These are phyloP conservation scores for Scedosporium aurantiacum DNA, from an alignment of 2,329 filamentous ascomycete genomes.

Conservation along the genomic window DNA sequence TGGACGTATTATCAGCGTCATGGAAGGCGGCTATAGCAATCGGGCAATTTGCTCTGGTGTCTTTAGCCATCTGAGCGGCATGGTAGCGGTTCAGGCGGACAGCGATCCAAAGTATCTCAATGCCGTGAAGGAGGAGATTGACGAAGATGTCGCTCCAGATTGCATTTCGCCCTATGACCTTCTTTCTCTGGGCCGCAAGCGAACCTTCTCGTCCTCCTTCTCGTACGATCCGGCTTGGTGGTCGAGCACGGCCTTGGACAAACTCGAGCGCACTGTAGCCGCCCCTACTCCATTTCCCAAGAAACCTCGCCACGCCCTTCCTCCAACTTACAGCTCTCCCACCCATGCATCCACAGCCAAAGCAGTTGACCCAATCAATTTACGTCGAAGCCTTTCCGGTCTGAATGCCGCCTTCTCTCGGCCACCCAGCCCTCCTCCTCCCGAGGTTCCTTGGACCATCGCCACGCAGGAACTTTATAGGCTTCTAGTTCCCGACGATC, in stretches of 20 bases:
- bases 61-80: constrained; percentile 77
- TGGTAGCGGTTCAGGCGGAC: constrained; percentile 47
- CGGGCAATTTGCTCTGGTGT: constrained; percentile 80
- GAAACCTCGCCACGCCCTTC: constrained; percentile 43
- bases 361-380: constrained; percentile 55
- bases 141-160: constrained; percentile 18
- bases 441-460: constrained; percentile 74
- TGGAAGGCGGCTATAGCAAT: constrained; percentile 95
- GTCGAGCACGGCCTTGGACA: constrained; percentile 53
- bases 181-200: constrained; percentile 27
- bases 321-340: constrained; percentile 72
- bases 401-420: constrained; percentile 25
- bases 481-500: constrained; percentile 64
- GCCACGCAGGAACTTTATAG: constrained; percentile 77
- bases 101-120: constrained; percentile 19
- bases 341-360: constrained; percentile 82
- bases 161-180: not conserved
- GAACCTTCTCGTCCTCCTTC: constrained; percentile 19
- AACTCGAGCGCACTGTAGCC: constrained; percentile 51
- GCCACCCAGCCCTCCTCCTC: constrained; percentile 56
- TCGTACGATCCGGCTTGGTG: constrained; percentile 63
- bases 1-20: constrained; percentile 79
- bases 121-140: constrained; percentile 16
- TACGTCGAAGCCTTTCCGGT: constrained; percentile 52
- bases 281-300: constrained; percentile 37